Conservation (phyloP, 139 green algal genomes). For the Chlamydomonas sp. region DNA sequence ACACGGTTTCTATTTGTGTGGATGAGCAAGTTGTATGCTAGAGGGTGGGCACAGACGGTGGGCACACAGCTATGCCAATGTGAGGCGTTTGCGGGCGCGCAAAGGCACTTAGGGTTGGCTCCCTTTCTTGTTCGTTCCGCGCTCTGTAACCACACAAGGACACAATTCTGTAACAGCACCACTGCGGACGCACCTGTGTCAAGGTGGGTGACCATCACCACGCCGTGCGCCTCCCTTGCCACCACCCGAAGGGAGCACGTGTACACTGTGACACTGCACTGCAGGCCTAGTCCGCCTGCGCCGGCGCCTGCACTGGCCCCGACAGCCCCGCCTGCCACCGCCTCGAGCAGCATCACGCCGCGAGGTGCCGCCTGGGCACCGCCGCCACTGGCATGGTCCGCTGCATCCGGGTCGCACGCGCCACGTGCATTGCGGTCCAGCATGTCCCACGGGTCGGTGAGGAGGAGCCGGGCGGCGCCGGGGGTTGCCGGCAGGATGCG, state of each 20-base stretch:
- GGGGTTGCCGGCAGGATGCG: too few relatives aligned
- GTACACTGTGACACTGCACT: not conserved
- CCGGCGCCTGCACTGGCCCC: not conserved
- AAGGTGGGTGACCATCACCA: constrained; percentile 2
- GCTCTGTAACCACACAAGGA: not conserved
- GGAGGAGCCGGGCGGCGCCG: too few relatives aligned
- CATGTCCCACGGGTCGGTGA: too few relatives aligned
- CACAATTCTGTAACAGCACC: not conserved
- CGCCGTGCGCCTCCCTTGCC: not conserved
- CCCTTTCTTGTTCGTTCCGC: not conserved
- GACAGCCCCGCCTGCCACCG: not conserved
- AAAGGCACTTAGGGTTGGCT: too few relatives aligned
- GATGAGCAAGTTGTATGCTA: not conserved
- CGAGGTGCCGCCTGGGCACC: not conserved
- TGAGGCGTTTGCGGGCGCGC: too few relatives aligned
- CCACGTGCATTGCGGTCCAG: not conserved
- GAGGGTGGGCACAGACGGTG: not conserved
- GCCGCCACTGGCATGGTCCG: not conserved
- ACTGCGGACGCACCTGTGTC: not conserved
- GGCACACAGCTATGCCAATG: too few relatives aligned
- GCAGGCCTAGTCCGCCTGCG: not conserved
- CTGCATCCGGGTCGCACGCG: not conserved
- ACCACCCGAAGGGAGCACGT: not conserved
- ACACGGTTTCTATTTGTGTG: not conserved
- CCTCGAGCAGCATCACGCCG: constrained; percentile 9